These are phyloP conservation scores for Echites panduratus DNA, from an alignment of 257 asterid species.

Conservation along the genomic window DNA sequence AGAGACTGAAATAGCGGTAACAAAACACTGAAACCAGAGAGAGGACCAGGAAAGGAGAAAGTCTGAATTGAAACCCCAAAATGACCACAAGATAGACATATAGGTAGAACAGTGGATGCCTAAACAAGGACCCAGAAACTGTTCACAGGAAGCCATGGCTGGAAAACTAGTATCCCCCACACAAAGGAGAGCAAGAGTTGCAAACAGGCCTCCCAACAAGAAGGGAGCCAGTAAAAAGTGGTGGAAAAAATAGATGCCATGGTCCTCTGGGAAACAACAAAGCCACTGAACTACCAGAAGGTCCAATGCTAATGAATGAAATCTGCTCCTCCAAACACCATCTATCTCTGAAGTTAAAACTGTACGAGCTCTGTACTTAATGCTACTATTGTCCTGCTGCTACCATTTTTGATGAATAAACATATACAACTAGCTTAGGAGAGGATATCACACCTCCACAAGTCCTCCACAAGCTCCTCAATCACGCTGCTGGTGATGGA, in stretches of 20 bases:
- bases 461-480: conserved; percentile 55
- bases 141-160: conserved; percentile 41
- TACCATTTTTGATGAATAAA: not conserved
- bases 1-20: not conserved
- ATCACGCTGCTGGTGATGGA: conserved; percentile 47
- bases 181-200: conserved; percentile 18
- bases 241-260: conserved; percentile 27
- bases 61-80: not conserved
- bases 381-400: not conserved
- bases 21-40: not conserved
- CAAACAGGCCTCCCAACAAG: conserved; percentile 40
- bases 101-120: not conserved
- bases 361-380: not conserved
- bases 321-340: conserved; percentile 4
- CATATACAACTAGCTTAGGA: conserved; percentile 26
- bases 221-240: conserved; percentile 50
- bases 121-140: conserved; percentile 19
- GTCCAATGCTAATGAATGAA: conserved; percentile 10
- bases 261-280: conserved; percentile 51
- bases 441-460: conserved; percentile 88
- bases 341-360: not conserved
- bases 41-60: not conserved
- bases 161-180: conserved; percentile 31
- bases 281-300: conserved; percentile 27
- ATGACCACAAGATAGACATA: not conserved